Conservation (phyloP, 208 protist genomes). For the Baffinella frigidus region DNA sequence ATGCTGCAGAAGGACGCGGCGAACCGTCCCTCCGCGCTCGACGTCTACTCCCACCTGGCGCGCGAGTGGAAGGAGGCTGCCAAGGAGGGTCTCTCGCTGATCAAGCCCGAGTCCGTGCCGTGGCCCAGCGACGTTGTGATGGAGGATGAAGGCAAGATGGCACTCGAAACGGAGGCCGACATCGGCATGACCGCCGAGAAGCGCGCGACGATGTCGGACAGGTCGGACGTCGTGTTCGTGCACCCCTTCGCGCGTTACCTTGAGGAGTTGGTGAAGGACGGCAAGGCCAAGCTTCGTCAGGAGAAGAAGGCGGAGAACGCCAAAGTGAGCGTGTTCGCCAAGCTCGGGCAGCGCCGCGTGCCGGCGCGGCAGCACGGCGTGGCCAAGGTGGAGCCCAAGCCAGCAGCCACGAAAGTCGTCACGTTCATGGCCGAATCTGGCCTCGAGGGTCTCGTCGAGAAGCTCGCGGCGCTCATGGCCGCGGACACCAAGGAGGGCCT, state of each 20-base stretch:
- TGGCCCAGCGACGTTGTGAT: neutral
- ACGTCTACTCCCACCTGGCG: neutral
- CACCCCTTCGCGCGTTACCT: no score
- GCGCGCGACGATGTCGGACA: no score
- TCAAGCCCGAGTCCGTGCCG: neutral
- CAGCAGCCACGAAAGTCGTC: no score
- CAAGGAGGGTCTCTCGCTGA: neutral
- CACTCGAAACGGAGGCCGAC: neutral
- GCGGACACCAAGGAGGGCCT: no score
- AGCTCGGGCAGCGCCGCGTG: no score
- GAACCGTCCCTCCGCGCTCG: neutral
- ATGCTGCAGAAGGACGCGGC: conserved; percentile 19
- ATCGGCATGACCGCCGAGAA: neutral
- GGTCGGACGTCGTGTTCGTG: no score
- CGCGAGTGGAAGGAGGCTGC: neutral
- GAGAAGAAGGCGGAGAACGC: neutral
- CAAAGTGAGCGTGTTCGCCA: no score
- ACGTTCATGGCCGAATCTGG: no score
- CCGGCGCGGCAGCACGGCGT: no score
- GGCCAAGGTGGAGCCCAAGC: no score
- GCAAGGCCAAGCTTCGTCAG: neutral
- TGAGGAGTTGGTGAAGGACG: no score
- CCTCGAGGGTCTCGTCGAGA: no score
- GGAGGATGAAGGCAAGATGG: neutral
- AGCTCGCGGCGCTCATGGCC: neutral